Evolutionary conservation across 2,329 filamentous ascomycete genomes (phyloP).

Genomic region (Trichoderma hamatum): DNA sequence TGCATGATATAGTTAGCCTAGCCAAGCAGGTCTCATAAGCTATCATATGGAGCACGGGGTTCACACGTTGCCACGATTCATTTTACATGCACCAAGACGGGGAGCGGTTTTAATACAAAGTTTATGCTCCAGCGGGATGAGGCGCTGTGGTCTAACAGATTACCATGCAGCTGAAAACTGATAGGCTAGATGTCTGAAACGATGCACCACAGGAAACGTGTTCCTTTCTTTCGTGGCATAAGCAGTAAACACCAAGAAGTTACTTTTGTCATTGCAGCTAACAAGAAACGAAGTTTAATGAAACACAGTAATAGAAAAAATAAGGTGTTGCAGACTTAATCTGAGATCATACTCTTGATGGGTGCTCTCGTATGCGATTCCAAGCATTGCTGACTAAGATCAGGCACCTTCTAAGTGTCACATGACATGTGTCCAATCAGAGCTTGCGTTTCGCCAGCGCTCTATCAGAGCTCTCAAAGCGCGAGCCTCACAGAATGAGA

Average conservation of each 20-base stretch:
- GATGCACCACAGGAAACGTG: not conserved
- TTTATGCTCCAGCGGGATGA: conserved; percentile 9
- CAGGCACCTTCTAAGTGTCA: not conserved
- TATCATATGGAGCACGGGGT: not conserved
- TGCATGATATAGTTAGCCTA: not conserved
- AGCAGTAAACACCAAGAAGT: not conserved
- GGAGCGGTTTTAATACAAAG: not conserved
- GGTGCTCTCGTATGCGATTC: not conserved
- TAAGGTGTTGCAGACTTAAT: too few relatives aligned
- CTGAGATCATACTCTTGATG: too few relatives aligned
- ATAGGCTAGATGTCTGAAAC: not conserved
- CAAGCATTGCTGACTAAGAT: not conserved
- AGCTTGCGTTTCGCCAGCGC: not conserved
- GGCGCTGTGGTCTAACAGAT: not conserved
- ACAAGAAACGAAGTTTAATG: not conserved
- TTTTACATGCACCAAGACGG: not conserved
- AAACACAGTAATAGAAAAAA: not conserved
- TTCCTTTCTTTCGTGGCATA: not conserved
- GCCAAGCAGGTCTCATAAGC: not conserved
- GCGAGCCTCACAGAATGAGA: conserved; percentile 16
- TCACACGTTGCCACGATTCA: not conserved
- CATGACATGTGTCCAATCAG: conserved; percentile 26
- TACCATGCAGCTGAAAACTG: not conserved
- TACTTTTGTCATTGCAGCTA: not conserved
- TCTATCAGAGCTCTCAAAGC: conserved; percentile 22